These are phyloP conservation scores for Asterella californica DNA, from an alignment of 225 moss, liverwort and hornwort species.

Conservation along the genomic window DNA sequence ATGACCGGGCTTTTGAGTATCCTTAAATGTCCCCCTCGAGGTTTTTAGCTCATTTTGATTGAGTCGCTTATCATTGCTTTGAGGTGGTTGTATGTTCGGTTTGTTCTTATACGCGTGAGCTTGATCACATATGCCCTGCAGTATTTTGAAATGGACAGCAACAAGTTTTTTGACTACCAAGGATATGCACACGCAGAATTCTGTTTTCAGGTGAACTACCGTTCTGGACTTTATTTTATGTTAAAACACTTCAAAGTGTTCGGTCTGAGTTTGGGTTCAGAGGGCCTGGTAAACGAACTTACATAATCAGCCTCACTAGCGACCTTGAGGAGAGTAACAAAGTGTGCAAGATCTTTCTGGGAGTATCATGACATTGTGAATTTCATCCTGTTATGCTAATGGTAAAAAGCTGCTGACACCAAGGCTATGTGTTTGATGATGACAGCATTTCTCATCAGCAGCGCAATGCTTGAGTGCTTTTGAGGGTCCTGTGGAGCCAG, in stretches of 20 bases:
- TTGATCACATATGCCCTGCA: constrained; percentile 26
- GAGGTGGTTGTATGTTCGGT: not conserved
- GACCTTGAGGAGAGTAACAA: not conserved
- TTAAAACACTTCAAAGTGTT: not conserved
- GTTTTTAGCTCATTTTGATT: not conserved
- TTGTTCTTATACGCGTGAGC: not conserved
- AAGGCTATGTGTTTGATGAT: not conserved
- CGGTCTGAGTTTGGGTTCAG: not conserved
- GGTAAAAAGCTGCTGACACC: not conserved
- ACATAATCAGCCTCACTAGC: not conserved
- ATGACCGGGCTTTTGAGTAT: not conserved
- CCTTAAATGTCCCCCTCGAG: not conserved
- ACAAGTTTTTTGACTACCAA: constrained; percentile 66
- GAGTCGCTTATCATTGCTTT: not conserved
- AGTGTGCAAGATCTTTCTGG: not conserved
- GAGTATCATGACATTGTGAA: not conserved
- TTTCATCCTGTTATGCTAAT: not conserved
- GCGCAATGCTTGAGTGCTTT: constrained; percentile 93
- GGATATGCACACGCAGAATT: constrained; percentile 81
- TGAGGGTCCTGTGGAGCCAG: constrained; percentile 86
- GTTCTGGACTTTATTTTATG: not conserved
- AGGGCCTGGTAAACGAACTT: not conserved
- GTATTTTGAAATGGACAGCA: constrained; percentile 87
- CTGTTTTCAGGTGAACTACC: constrained; percentile 74
- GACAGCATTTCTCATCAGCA: constrained; percentile 87